Percentiles rank a stretch among this genome's conserved stretches.
phyloP scores from a whole-genome alignment of 2,329 filamentous ascomycete species.

The Chaetomium strumarium region DNA sequence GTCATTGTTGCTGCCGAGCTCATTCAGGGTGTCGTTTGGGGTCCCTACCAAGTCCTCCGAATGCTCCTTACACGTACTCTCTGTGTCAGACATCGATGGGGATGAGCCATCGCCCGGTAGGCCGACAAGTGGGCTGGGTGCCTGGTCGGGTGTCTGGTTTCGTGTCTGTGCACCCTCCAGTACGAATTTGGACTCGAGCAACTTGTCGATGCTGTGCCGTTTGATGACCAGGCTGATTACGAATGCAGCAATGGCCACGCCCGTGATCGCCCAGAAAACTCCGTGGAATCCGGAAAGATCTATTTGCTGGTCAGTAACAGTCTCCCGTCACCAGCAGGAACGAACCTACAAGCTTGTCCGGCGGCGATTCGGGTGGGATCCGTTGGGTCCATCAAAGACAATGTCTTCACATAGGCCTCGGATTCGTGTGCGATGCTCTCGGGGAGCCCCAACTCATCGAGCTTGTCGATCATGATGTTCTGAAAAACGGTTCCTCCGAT shows the following conservation, averaged over 20 bases:
- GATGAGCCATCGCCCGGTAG: neutral
- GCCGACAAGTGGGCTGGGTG: neutral
- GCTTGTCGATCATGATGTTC: constrained; percentile 34
- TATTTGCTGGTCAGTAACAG: neutral
- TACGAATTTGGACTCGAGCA: constrained; percentile 22
- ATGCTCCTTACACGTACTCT: neutral
- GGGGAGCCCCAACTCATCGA: constrained; percentile 28
- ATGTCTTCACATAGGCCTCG: constrained; percentile 24
- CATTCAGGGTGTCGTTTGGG: too few species aligned
- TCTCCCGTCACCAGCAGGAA: neutral
- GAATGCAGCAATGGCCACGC: constrained; percentile 16
- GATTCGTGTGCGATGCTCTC: constrained; percentile 28
- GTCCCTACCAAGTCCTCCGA: neutral
- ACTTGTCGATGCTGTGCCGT: constrained; percentile 26
- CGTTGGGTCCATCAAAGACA: constrained; percentile 20
- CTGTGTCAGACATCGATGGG: constrained; percentile 3
- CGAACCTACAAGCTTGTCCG: constrained; percentile 21
- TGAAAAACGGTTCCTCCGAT: constrained; percentile 38
- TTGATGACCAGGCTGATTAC: constrained; percentile 21
- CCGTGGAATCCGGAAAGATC: constrained; percentile 25
- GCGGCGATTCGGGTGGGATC: constrained; percentile 22
- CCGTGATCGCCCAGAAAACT: constrained; percentile 26
- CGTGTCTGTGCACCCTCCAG: constrained; percentile 17
- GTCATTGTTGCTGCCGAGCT: neutral
- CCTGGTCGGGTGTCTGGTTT: too few species aligned